Evolutionary conservation across 1,284 basidiomycete species (phyloP).

Genomic region (Hypsizygus ulmarius): DNA sequence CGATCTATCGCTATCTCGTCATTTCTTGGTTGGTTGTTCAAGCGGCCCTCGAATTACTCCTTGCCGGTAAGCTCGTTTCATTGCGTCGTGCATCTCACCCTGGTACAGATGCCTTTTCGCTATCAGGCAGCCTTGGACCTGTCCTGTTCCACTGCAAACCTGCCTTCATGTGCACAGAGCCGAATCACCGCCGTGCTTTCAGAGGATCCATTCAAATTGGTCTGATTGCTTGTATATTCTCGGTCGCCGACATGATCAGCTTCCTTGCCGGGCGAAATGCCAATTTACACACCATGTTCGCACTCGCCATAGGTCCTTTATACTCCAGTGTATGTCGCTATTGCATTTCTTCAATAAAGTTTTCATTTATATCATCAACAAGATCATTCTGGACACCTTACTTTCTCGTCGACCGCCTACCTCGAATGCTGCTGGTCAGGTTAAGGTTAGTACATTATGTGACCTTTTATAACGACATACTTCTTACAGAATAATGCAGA

Average conservation of each 20-base stretch:
- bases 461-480: too few relatives aligned
- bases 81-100: not conserved
- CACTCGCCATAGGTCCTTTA: slow-evolving; percentile 21
- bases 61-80: slow-evolving; percentile 5
- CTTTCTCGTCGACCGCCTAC: slow-evolving; percentile 13
- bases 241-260: slow-evolving; percentile 17
- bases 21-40: slow-evolving; percentile 8
- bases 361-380: not conserved
- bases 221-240: slow-evolving; percentile 16
- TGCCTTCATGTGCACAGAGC: slow-evolving; percentile 9
- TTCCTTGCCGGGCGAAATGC: slow-evolving; percentile 16
- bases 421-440: not conserved
- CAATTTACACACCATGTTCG: slow-evolving; percentile 19
- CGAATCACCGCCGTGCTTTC: slow-evolving; percentile 6
- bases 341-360: too few relatives aligned
- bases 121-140: slow-evolving; percentile 10
- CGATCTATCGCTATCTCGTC: not conserved
- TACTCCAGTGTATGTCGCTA: slow-evolving; percentile 20
- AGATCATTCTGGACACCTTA: slow-evolving; percentile 21
- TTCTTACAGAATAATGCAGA: not conserved
- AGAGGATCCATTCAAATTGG: slow-evolving; percentile 18
- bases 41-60: slow-evolving; percentile 8
- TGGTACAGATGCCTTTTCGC: not conserved
- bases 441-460: not conserved
- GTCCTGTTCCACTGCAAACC: slow-evolving; percentile 10